Conservation (phyloP, 176 grass and related monocot genomes). For the Cocos nucifera region DNA sequence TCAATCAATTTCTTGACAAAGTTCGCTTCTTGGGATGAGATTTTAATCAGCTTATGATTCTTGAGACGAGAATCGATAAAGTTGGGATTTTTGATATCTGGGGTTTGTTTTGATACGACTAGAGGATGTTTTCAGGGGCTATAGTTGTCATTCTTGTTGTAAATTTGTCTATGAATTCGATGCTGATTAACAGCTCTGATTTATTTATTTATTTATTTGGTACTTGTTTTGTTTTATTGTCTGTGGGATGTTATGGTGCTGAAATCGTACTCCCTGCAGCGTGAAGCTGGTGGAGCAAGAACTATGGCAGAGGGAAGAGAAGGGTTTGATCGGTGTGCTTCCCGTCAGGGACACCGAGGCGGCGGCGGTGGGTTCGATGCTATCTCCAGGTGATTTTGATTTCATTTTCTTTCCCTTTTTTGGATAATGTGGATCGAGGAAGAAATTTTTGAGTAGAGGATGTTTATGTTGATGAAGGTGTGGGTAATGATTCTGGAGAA, state of each 20-base stretch:
- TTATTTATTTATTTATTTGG: constrained; percentile 2
- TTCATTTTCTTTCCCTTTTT: not conserved
- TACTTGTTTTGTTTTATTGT: constrained; percentile 5
- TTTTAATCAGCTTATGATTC: not conserved
- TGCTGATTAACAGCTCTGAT: not conserved
- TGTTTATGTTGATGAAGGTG: constrained; percentile 16
- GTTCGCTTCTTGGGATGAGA: not conserved
- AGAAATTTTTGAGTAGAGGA: not conserved
- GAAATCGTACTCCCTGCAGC: constrained; percentile 31
- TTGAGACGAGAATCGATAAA: too few relatives aligned
- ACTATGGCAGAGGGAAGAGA: constrained; percentile 92
- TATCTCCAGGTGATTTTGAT: constrained; percentile 56
- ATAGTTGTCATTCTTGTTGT: too few relatives aligned
- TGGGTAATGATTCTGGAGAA: constrained; percentile 50
- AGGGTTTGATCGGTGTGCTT: constrained; percentile 92
- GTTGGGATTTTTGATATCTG: too few relatives aligned
- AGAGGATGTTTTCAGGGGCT: too few relatives aligned
- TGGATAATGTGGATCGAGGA: not conserved
- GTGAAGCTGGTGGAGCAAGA: constrained; percentile 98
- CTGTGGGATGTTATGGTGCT: too few relatives aligned
- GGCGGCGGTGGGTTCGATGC: constrained; percentile 53
- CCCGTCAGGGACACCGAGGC: constrained; percentile 71
- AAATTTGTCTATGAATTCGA: too few relatives aligned
- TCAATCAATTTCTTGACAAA: not conserved
- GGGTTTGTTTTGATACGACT: too few relatives aligned